phyloP scores from a whole-genome alignment of 148 eudicot species.

The Vaccinium darrowii region DNA sequence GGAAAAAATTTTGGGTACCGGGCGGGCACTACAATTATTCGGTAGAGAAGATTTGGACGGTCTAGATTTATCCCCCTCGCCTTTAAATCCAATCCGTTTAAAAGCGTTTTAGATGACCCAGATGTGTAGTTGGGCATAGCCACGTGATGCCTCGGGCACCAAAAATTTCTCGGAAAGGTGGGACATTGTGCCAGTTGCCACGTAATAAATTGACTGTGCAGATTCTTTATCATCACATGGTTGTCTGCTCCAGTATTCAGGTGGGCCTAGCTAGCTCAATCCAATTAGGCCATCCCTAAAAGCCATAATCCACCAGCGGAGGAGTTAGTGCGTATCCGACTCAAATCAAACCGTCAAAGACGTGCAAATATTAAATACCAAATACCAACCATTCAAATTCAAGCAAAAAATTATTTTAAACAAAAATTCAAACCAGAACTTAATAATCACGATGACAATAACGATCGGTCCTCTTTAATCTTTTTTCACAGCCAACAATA shows the following conservation, averaged over 20 bases:
- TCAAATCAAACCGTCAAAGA: background rate
- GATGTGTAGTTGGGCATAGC: accelerated
- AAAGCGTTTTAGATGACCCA: too few species aligned
- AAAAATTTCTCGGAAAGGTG: too few species aligned
- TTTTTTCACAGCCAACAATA: too few species aligned
- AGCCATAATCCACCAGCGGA: background rate
- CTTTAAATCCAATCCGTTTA: too few species aligned
- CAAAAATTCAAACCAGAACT: background rate
- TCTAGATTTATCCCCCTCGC: too few species aligned
- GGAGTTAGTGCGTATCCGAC: background rate
- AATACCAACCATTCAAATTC: slow-evolving; percentile 12
- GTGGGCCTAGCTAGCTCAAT: background rate
- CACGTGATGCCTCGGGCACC: too few species aligned
- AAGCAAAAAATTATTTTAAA: background rate
- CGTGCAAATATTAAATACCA: background rate
- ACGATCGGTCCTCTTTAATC: background rate
- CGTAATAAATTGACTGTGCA: background rate
- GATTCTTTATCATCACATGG: background rate
- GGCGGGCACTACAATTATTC: too few species aligned
- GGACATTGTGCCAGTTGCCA: background rate
- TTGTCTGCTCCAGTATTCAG: background rate
- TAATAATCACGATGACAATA: background rate
- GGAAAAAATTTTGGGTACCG: too few species aligned
- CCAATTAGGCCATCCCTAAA: background rate
- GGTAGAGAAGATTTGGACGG: too few species aligned